Evolutionary conservation across 352 stramenopile species (phyloP).

Genomic region (Pythium dissotocum): DNA sequence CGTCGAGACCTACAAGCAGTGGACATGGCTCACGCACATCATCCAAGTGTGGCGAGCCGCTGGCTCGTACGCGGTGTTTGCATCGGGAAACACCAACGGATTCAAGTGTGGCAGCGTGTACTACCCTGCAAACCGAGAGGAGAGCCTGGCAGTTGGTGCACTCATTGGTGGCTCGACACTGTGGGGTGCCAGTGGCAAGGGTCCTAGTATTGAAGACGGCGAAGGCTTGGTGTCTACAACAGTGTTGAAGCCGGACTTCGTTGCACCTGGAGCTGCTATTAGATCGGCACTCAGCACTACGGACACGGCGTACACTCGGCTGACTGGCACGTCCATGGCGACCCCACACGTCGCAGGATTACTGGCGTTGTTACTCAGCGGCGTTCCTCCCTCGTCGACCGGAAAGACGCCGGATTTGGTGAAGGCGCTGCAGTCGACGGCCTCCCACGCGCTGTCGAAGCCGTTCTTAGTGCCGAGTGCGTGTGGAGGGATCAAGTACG

Average conservation of each 20-base stretch:
- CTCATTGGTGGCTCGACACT: conserved; percentile 58
- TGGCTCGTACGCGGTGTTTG: conserved; percentile 60
- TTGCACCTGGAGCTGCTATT: conserved; percentile 68
- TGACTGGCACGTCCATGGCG: conserved; percentile 80
- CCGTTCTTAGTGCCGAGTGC: conserved; percentile 66
- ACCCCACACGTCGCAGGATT: conserved; percentile 66
- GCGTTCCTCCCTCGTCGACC: conserved; percentile 14
- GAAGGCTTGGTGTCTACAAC: conserved; percentile 12
- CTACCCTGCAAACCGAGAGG: conserved; percentile 54
- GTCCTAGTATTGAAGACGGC: conserved; percentile 42
- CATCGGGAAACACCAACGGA: conserved; percentile 69
- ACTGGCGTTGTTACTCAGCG: conserved; percentile 59
- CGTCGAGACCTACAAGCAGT: conserved; percentile 41
- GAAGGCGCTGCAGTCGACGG: conserved; percentile 37
- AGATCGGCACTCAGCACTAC: conserved; percentile 60
- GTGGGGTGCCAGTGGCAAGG: conserved; percentile 74
- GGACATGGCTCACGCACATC: conserved; percentile 58
- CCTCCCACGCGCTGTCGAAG: conserved; percentile 50
- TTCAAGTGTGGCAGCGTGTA: conserved; percentile 72
- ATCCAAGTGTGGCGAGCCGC: conserved; percentile 55
- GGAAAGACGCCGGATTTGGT: conserved; percentile 35
- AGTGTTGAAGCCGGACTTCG: conserved; percentile 73
- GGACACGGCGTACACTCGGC: conserved; percentile 54
- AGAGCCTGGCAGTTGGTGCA: conserved; percentile 62
- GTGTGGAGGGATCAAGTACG: conserved; percentile 66